phyloP scores from a whole-genome alignment of 2,329 filamentous ascomycete species.

The Trichophyton benhamiae region DNA sequence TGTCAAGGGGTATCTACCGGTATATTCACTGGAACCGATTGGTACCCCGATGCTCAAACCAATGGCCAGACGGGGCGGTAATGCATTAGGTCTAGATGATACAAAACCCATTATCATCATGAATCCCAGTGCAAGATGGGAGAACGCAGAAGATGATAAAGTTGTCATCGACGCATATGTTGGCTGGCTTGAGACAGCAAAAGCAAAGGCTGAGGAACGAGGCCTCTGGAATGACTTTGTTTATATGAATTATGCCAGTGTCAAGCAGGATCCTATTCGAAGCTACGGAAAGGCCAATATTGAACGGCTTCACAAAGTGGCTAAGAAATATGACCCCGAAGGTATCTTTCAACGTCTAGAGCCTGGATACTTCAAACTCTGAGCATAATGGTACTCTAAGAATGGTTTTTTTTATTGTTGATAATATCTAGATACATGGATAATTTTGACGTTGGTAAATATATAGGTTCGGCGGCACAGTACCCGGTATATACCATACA shows the following conservation, averaged over 20 bases:
- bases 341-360: conserved; percentile 27
- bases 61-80: neutral
- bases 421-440: neutral
- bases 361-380: conserved; percentile 19
- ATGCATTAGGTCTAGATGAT: neutral
- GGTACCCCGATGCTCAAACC: neutral
- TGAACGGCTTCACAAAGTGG: conserved; percentile 20
- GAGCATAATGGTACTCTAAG: neutral
- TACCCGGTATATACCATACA: neutral
- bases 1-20: neutral
- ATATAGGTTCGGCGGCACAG: neutral
- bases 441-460: neutral
- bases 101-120: conserved; percentile 14
- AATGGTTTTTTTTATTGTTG: neutral
- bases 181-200: conserved; percentile 8
- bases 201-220: conserved; percentile 16
- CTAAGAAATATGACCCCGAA: conserved; percentile 28
- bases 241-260: conserved; percentile 34
- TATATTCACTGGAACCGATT: neutral
- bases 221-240: conserved; percentile 19
- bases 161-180: conserved; percentile 8
- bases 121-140: conserved; percentile 15
- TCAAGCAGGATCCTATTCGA: conserved; percentile 26
- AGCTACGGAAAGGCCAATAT: conserved; percentile 28
- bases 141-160: conserved; percentile 16